Base-by-base conservation (phyloP, 768 basidiomycete species). In the Exidia glandulosa region DNA sequence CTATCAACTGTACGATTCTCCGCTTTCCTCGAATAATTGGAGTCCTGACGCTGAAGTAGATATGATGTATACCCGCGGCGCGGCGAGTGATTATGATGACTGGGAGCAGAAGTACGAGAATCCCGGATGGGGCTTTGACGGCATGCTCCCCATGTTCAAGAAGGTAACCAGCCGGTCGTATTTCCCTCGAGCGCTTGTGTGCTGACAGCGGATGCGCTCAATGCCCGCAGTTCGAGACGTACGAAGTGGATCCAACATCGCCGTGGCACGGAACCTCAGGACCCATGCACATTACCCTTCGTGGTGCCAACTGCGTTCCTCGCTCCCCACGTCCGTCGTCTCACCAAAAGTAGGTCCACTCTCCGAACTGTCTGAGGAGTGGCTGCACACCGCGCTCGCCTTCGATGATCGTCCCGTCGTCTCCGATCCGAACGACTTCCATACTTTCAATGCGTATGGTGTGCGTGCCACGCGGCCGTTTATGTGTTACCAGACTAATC, bases 71-170 rank as follows among this genome's bases (percentile, higher is more conserved):
- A 80, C 77, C 0, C 78, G 85, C 29, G 78, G 82, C 14, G 69
- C 80, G 6, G 79, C 81, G 1, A 85, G 83, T 0, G 86, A 87
- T 65, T 86, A 81, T 54, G 82, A 87, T 62, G 81, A 81, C 55
- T 86, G 85, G 85, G 78, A 79, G 63, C 63, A 47, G 6, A 66
- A 73, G 2, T 68, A 79, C 29, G 75, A 73, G 3, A 85, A 86
- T 66, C 69, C 77, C 1, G 85, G 84, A 2, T 87, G 86, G 86
- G 74, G 82, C 5, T 80, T 81, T 0, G 71, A 75, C 55, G 72
- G 80, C 30, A 65, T 87, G 3, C 77, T 86, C 32, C 84, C 85
- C 0, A 70, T 85, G 14, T 62, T 84, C 32, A 78, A 73, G 62
- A 85, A 85, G 77, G 86, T 80, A 60, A 6, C 57, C 34, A 6